Base-by-base conservation (phyloP, 345 rosid species). In the Syzygium aqueum region DNA sequence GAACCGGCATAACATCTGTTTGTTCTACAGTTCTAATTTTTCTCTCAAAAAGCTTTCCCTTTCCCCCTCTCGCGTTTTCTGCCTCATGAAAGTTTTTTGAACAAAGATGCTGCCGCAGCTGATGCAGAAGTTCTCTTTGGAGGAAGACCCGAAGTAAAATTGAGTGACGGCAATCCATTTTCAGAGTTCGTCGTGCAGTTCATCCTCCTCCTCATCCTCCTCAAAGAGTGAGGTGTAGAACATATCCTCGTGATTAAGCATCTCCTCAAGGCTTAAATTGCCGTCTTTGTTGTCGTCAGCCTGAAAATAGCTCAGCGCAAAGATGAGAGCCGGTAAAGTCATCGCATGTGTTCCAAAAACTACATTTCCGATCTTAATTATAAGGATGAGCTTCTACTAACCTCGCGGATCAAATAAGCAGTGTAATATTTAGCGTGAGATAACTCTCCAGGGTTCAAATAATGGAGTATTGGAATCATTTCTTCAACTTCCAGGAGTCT, bases 231-330 rank as follows among this genome's bases (percentile, higher is more conserved):
- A 90, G 77, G 88, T 84, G 89, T 94, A 96, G 89, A 96, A 96
- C 51, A 91, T 88, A 65, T 89, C 40, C 88, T 93, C 94, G 28
- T 94, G 97, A 84, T 92, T 87, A 57, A 94, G 85, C 94, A 95
- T 93, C 89, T 96, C 96, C 22, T 90, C 90, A 25, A 96, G 90
- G 25, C 93, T 89, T 89, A 95, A 85, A 19, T 89, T 85, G 30
- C 94, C 95, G 89, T 95, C 96, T 88, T 87, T 88, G 87, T 94
- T 87, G 56, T 93, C 96, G 88, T 96, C 98, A 5, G 95, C 95
- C 98, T 95, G 87, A 4, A 85, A 80, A 73, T 30, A 1, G 30
- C 40, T 10, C 67, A 61, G 37, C 9, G n/a, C 25, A 46, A 28
- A 11, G 63, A 28, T 28, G 53, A 25, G 57, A 27, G n/a, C 43